Percentiles rank a stretch among this genome's conserved stretches.
phyloP scores from a whole-genome alignment of 1,284 basidiomycete genomes.

The Leccinum glutinopallens region DNA sequence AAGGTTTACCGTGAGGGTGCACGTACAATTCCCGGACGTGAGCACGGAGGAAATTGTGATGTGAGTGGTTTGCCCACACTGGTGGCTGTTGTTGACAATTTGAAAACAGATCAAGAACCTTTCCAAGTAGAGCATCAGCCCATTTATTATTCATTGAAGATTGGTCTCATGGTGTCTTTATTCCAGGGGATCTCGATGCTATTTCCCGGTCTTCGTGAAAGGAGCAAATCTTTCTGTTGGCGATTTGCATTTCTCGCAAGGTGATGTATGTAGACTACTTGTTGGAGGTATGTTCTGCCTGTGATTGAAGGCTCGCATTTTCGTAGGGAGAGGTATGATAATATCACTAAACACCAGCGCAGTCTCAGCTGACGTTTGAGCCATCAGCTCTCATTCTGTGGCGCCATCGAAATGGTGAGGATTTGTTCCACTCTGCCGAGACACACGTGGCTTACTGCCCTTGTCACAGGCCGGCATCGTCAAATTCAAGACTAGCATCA shows the following conservation, averaged over 20 bases:
- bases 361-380: constrained; percentile 5
- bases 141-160: not conserved
- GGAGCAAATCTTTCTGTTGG: constrained; percentile 80
- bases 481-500: constrained; percentile 72
- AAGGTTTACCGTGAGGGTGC: constrained; percentile 72
- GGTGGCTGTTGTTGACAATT: constrained; percentile 8
- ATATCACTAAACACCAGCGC: not conserved
- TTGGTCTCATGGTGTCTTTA: not conserved
- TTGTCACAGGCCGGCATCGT: constrained; percentile 65
- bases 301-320: constrained; percentile 4
- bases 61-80: constrained; percentile 38
- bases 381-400: constrained; percentile 68
- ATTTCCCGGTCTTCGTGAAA: constrained; percentile 77
- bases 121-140: constrained; percentile 45
- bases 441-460: not conserved
- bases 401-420: constrained; percentile 78
- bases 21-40: constrained; percentile 74
- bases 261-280: constrained; percentile 53
- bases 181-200: constrained; percentile 63
- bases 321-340: constrained; percentile 54
- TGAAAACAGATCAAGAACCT: constrained; percentile 68
- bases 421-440: not conserved
- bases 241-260: constrained; percentile 82
- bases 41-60: constrained; percentile 85
- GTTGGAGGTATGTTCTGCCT: not conserved